phyloP scores from a whole-genome alignment of 805 yeast species.

The Ogataea ganodermae region DNA sequence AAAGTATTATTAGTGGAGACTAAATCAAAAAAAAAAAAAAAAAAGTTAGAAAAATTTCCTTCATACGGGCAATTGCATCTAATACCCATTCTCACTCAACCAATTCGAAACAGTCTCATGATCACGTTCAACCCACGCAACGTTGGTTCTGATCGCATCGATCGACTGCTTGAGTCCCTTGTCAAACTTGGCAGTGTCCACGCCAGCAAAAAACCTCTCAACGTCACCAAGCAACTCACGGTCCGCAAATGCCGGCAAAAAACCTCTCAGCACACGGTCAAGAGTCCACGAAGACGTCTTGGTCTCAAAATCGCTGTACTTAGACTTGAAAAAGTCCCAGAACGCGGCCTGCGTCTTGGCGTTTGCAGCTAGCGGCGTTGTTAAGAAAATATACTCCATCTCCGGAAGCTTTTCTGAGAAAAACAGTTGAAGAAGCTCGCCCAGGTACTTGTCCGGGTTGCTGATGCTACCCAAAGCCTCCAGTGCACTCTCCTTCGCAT shows the following conservation, averaged over 20 bases:
- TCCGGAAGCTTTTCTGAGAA: conserved; percentile 48
- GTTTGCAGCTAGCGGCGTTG: conserved; percentile 49
- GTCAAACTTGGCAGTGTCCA: conserved; percentile 57
- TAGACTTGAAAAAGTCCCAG: conserved; percentile 51
- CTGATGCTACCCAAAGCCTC: conserved; percentile 53
- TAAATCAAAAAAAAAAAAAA: not conserved
- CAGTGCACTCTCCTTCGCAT: conserved; percentile 59
- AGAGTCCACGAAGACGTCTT: conserved; percentile 41
- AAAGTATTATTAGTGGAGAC: conserved; percentile 11
- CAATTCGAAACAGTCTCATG: conserved; percentile 43
- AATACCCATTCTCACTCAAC: conserved; percentile 35
- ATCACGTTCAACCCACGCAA: conserved; percentile 54
- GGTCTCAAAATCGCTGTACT: conserved; percentile 47
- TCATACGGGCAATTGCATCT: not conserved
- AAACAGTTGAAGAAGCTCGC: conserved; percentile 42
- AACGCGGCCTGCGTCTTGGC: conserved; percentile 42
- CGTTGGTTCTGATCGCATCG: conserved; percentile 53
- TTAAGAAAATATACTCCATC: conserved; percentile 61
- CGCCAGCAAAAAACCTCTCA: conserved; percentile 44
- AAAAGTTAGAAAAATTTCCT: too few species aligned
- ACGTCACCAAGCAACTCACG: conserved; percentile 40
- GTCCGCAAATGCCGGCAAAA: conserved; percentile 39
- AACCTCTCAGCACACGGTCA: conserved; percentile 37
- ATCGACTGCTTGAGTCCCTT: conserved; percentile 56
- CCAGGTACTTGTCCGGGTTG: conserved; percentile 37